A percentile compares a stretch with the other conserved stretches of the same genome.
These are phyloP conservation scores for Kwoniella europaea DNA, from an alignment of 768 basidiomycete species.

Conservation along the genomic window DNA sequence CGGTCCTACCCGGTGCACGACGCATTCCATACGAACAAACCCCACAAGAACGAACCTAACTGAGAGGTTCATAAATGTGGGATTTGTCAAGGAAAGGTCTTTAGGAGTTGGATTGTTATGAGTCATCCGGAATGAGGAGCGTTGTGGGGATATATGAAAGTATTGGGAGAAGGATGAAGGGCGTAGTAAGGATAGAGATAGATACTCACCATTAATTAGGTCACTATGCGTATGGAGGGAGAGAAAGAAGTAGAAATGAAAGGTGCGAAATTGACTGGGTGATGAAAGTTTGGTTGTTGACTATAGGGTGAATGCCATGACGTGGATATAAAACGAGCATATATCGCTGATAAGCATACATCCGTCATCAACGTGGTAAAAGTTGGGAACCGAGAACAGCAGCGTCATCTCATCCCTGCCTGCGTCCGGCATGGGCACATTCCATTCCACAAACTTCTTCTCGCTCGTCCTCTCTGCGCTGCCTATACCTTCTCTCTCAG, in stretches of 20 bases:
- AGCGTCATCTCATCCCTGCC: conserved; percentile 11
- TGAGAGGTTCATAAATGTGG: conserved; percentile 37
- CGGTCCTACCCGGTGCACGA: conserved; percentile 45
- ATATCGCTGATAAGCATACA: neutral
- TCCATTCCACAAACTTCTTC: neutral
- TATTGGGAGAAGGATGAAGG: neutral
- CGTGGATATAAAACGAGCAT: neutral
- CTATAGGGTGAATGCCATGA: neutral
- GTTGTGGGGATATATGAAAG: neutral
- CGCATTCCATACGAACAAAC: neutral
- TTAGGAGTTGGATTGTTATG: conserved; percentile 53
- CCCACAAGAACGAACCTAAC: conserved; percentile 30
- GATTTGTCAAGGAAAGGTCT: conserved; percentile 10
- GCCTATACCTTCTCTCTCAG: neutral
- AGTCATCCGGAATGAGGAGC: conserved; percentile 34
- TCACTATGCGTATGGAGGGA: neutral
- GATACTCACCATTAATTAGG: conserved; percentile 6
- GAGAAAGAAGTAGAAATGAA: neutral
- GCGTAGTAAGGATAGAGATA: conserved; percentile 1
- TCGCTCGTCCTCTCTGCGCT: neutral
- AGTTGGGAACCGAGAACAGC: neutral
- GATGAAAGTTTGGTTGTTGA: neutral
- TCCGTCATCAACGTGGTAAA: conserved; percentile 8
- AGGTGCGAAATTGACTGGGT: neutral
- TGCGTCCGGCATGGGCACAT: neutral